phyloP scores from a whole-genome alignment of 2,329 filamentous ascomycete species.

The Neonectria neomacrospora region DNA sequence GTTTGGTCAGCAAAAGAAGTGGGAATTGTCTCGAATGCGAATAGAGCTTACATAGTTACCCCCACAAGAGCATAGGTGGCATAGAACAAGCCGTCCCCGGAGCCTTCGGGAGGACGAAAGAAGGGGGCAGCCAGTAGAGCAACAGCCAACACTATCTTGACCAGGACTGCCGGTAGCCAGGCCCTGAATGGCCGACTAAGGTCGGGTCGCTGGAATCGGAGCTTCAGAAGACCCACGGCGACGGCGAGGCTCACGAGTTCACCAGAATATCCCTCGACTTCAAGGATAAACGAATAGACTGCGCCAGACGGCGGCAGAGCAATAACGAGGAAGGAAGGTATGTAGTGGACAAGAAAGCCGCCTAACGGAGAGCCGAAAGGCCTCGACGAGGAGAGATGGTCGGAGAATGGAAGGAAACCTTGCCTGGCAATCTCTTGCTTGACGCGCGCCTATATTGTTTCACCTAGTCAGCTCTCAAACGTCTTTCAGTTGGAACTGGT shows the following conservation, averaged over 20 bases:
- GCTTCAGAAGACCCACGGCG: constrained; percentile 67
- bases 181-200: constrained; percentile 72
- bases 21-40: not conserved
- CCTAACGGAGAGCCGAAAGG: constrained; percentile 76
- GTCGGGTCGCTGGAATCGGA: constrained; percentile 69
- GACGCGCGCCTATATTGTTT: constrained; percentile 65
- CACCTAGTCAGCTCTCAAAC: not conserved
- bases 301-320: constrained; percentile 70
- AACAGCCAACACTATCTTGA: constrained; percentile 65
- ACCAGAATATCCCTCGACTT: constrained; percentile 75
- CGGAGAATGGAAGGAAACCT: constrained; percentile 74
- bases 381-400: constrained; percentile 69
- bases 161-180: constrained; percentile 68
- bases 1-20: not conserved
- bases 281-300: constrained; percentile 78
- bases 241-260: constrained; percentile 70
- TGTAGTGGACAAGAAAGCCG: constrained; percentile 74
- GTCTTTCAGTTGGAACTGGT: not conserved
- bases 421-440: constrained; percentile 80
- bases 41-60: constrained; percentile 60
- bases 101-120: constrained; percentile 65
- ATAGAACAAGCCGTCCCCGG: constrained; percentile 60
- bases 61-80: constrained; percentile 66
- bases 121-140: constrained; percentile 70
- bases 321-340: constrained; percentile 76